These are phyloP conservation scores for Tuber melanosporum DNA, from an alignment of 495 filamentous ascomycete species.

Conservation along the genomic window DNA sequence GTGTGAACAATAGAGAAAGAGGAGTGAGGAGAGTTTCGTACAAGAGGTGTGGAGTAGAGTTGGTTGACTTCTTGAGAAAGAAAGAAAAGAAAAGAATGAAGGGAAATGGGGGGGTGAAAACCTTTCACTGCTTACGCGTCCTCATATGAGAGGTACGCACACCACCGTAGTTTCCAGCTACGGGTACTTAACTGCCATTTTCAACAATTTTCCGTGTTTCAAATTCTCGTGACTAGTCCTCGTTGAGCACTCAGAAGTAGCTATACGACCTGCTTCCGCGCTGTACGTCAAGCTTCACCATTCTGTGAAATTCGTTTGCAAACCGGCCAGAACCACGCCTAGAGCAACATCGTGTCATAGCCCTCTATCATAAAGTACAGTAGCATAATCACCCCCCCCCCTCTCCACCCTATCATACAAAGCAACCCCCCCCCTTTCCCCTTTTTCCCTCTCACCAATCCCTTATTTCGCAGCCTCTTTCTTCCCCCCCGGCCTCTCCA, in stretches of 20 bases:
- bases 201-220: too few relatives aligned
- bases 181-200: too few relatives aligned
- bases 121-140: too few relatives aligned
- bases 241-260: not conserved
- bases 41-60: too few relatives aligned
- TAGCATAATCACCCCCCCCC: not conserved
- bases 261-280: not conserved
- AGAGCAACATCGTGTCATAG: not conserved
- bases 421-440: not conserved
- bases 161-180: too few relatives aligned
- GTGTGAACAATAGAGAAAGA: too few relatives aligned
- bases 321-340: not conserved
- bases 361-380: not conserved
- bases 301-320: not conserved
- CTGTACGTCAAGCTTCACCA: not conserved
- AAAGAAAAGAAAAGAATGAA: too few relatives aligned
- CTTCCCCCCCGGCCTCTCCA: constrained; percentile 12
- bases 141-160: too few relatives aligned
- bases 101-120: too few relatives aligned
- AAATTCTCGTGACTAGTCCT: not conserved
- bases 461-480: not conserved
- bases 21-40: too few relatives aligned
- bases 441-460: not conserved
- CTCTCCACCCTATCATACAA: not conserved
- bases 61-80: too few relatives aligned